These are phyloP conservation scores for Leccinum barrowsii DNA, from an alignment of 768 basidiomycete genomes.

Conservation along the genomic window DNA sequence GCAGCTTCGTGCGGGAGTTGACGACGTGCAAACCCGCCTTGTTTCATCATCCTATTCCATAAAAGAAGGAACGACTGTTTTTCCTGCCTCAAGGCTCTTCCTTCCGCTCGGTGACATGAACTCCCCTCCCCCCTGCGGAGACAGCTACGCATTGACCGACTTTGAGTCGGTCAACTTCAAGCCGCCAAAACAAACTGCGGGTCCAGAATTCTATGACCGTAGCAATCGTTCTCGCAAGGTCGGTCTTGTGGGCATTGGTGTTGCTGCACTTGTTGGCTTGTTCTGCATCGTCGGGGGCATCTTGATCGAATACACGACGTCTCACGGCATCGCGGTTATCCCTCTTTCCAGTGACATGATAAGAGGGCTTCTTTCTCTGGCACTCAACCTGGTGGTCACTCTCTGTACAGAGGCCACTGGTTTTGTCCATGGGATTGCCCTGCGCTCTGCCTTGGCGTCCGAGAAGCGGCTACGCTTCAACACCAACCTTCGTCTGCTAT, in stretches of 20 bases:
- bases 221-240: slow-evolving; percentile 23
- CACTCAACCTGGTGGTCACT: slow-evolving; percentile 25
- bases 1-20: background rate
- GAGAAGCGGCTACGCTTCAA: slow-evolving; percentile 25
- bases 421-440: slow-evolving; percentile 24
- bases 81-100: background rate
- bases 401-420: slow-evolving; percentile 30
- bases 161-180: slow-evolving; percentile 23
- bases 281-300: slow-evolving; percentile 23
- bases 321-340: slow-evolving; percentile 11
- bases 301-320: slow-evolving; percentile 5
- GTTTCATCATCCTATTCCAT: background rate
- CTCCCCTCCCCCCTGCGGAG: background rate
- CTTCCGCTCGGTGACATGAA: slow-evolving; percentile 6
- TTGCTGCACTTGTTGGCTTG: slow-evolving; percentile 20
- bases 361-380: slow-evolving; percentile 20
- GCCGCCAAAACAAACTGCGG: slow-evolving; percentile 16
- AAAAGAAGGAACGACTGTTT: too few species aligned
- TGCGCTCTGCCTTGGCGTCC: slow-evolving; percentile 28
- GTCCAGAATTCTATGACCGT: slow-evolving; percentile 29
- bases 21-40: background rate
- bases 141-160: slow-evolving; percentile 11
- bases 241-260: slow-evolving; percentile 23
- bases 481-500: slow-evolving; percentile 29
- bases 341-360: slow-evolving; percentile 4